Evolutionary conservation across 2,329 filamentous ascomycete genomes (phyloP).

Genomic region (Fusarium sambucinum): DNA sequence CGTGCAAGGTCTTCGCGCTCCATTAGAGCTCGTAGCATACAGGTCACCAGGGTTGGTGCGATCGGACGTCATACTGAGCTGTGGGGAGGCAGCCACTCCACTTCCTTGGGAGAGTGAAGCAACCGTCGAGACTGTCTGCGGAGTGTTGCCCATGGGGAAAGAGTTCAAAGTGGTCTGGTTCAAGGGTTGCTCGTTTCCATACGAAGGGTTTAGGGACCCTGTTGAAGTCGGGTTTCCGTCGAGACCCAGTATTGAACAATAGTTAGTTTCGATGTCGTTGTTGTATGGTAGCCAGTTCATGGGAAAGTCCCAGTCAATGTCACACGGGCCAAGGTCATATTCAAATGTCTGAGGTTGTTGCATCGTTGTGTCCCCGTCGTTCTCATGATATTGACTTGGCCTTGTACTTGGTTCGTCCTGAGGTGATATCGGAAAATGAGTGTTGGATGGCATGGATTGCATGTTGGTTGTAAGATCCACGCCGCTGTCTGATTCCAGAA

Average conservation of each 20-base stretch:
- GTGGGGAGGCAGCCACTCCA: conserved; percentile 1
- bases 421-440: not conserved
- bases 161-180: not conserved
- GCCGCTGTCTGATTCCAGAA: not conserved
- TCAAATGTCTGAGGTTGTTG: conserved; percentile 6
- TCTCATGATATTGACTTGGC: not conserved
- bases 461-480: not conserved
- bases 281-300: conserved; percentile 48
- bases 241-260: conserved; percentile 26
- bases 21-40: conserved; percentile 39
- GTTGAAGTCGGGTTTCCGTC: not conserved
- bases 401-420: not conserved
- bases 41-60: conserved; percentile 16
- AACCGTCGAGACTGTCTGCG: not conserved
- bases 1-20: conserved; percentile 36
- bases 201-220: not conserved
- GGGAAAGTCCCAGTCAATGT: conserved; percentile 33
- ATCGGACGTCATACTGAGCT: conserved; percentile 14
- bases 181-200: not conserved
- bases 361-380: not conserved
- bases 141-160: not conserved
- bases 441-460: not conserved
- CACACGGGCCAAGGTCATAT: conserved; percentile 9
- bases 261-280: conserved; percentile 41
- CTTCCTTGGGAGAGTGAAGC: conserved; percentile 9